Evolutionary conservation across 2,329 filamentous ascomycete genomes (phyloP).

Genomic region (Diaporthe sp.): DNA sequence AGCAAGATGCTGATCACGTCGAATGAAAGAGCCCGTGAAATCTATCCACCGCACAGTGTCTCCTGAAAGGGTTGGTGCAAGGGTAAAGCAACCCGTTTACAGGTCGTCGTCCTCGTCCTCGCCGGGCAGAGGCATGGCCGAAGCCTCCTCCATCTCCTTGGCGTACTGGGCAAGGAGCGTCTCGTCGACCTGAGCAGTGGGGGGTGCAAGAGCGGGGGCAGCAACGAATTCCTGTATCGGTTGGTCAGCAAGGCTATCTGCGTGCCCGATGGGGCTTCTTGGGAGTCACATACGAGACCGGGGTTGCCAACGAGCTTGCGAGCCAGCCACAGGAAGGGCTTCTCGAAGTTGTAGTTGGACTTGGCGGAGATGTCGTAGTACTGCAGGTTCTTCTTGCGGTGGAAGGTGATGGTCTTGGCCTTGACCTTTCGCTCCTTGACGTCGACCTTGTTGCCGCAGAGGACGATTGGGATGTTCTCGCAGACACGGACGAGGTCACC

Average conservation of each 20-base stretch:
- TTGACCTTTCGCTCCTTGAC: slow-evolving; percentile 99
- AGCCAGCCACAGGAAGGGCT: slow-evolving; percentile 99
- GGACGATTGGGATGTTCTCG: slow-evolving; percentile 98
- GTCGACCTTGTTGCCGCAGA: slow-evolving; percentile 99
- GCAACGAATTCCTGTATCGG: slow-evolving; percentile 90
- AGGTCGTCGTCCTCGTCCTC: slow-evolving; percentile 86
- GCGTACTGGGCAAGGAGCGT: slow-evolving; percentile 84
- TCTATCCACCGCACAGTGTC: slow-evolving; percentile 41
- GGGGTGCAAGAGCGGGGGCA: slow-evolving; percentile 92
- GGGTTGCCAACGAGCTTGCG: slow-evolving; percentile 98
- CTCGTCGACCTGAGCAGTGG: slow-evolving; percentile 91
- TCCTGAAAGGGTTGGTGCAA: slow-evolving; percentile 24
- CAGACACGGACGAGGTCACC: slow-evolving; percentile 98
- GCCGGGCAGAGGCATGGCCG: slow-evolving; percentile 88
- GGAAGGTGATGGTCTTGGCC: slow-evolving; percentile 99
- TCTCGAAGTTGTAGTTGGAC: slow-evolving; percentile 99
- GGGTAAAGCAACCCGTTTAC: slow-evolving; percentile 55
- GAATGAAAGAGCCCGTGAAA: slow-evolving; percentile 40
- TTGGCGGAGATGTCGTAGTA: slow-evolving; percentile 99
- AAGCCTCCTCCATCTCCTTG: slow-evolving; percentile 88
- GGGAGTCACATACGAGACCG: slow-evolving; percentile 74
- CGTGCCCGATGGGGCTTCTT: not conserved
- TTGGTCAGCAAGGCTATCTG: slow-evolving; percentile 46
- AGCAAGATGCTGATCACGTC: slow-evolving; percentile 42
- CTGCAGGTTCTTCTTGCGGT: slow-evolving; percentile 99